Evolutionary conservation across 352 stramenopile genomes (phyloP).

Genomic region (Phytophthora vignae): DNA sequence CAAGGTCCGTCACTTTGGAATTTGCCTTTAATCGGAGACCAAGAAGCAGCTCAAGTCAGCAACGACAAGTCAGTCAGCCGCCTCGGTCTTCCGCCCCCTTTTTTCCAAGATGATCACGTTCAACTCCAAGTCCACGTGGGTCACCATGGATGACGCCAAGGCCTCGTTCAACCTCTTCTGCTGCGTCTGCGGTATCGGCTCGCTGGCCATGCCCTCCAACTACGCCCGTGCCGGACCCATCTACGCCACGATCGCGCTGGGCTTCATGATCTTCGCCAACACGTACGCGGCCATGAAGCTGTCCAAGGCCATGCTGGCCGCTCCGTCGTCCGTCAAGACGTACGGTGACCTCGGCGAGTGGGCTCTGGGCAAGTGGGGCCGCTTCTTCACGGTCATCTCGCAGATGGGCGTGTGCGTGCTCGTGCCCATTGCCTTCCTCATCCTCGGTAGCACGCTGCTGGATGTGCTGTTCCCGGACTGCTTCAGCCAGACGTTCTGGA

Average conservation of each 20-base stretch:
- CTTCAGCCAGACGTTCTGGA: slow-evolving; percentile 37
- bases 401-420: slow-evolving; percentile 35
- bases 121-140: slow-evolving; percentile 32
- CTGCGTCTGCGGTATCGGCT: slow-evolving; percentile 34
- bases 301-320: slow-evolving; percentile 31
- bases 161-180: slow-evolving; percentile 36
- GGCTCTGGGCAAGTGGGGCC: slow-evolving; percentile 29
- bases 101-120: slow-evolving; percentile 5
- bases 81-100: background rate
- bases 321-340: slow-evolving; percentile 31
- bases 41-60: slow-evolving; percentile 10
- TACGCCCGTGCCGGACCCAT: slow-evolving; percentile 27
- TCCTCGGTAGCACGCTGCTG: slow-evolving; percentile 26
- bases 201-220: slow-evolving; percentile 35
- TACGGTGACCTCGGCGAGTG: slow-evolving; percentile 32
- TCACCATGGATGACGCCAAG: slow-evolving; percentile 33
- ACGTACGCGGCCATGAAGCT: slow-evolving; percentile 34
- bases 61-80: slow-evolving; percentile 5
- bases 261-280: slow-evolving; percentile 38
- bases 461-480: slow-evolving; percentile 31
- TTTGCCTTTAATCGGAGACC: slow-evolving; percentile 16
- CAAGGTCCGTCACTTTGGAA: slow-evolving; percentile 22
- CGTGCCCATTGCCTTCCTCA: slow-evolving; percentile 33
- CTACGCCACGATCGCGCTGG: slow-evolving; percentile 26
- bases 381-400: slow-evolving; percentile 33